Evolutionary conservation across 768 basidiomycete species (phyloP), one percentile per base, ranked within the genome.

Genomic region (Dentipellis fragilis): DNA sequence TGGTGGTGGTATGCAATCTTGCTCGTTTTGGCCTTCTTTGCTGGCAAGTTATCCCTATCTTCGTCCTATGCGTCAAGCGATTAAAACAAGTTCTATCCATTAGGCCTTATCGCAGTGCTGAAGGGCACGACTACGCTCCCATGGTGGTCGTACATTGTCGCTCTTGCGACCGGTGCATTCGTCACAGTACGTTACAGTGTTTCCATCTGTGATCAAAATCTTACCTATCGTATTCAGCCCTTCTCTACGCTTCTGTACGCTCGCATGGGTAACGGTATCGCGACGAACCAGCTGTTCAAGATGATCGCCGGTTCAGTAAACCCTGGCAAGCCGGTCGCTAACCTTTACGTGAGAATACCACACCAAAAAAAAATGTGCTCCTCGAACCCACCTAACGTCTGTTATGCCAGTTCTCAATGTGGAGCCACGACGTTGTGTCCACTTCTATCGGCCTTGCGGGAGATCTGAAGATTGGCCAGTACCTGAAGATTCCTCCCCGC

Each of bases 281-380:
- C 75, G 3, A 84, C 82, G 5, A 79, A 76, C 58, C 78, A 81
- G 62, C 63, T 84, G 55, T 80, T 83, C 77, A 81, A 81, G 67
- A 83, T 84, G 81, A 75, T 81, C 16, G 81, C 78, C 10, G 80
- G 80, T 12, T 76, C 75, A 2, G 68, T 83, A 9, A 79, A 80
- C 62, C 80, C 83, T 7, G 84, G 84, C 45, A 74, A 77, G 48
- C 83, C 84, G 0, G 79, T 85, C 4, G 84, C 83, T 1, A 87
- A 86, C 65, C 78, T 86, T 56, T 85, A 85, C 63, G 80, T 84
- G 49, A 50, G 74, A 65, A 49, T 4, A 35, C 16, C 22, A 34
- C 11, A 21, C 2, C 48, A 40, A 19, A 22, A 40, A 21, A 10
- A 11, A 21, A 2, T 5, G 11, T 47, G 11, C 39, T 39, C 2